phyloP scores from a whole-genome alignment of 768 basidiomycete species.

The Xerocomellus chrysenteron region DNA sequence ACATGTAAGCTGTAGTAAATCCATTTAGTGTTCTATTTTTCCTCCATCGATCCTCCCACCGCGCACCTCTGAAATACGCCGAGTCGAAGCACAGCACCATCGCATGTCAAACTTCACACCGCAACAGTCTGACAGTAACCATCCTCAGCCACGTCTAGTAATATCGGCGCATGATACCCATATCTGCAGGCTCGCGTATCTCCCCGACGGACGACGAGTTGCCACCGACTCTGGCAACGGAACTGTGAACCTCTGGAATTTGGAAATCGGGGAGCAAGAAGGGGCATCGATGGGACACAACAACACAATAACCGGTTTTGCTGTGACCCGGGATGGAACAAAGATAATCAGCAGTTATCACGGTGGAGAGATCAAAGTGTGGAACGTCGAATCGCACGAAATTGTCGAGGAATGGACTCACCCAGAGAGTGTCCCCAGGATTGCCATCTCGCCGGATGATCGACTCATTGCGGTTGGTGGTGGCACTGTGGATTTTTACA shows the following conservation, averaged over 20 bases:
- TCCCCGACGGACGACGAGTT: slow-evolving; percentile 8
- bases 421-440: rapidly evolving
- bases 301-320: neutral
- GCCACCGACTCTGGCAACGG: neutral
- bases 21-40: too few relatives aligned
- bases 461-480: neutral
- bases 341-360: neutral
- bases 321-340: neutral
- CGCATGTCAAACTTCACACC: neutral
- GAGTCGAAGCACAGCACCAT: neutral
- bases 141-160: neutral
- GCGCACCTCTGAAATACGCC: neutral
- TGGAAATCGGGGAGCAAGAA: slow-evolving; percentile 3
- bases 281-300: neutral
- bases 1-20: too few relatives aligned
- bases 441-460: slow-evolving; percentile 3
- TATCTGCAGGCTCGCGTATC: neutral
- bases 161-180: neutral
- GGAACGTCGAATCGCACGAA: slow-evolving; percentile 1
- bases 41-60: too few relatives aligned
- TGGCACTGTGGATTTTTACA: too few relatives aligned
- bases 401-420: slow-evolving; percentile 3
- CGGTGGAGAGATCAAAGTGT: neutral
- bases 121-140: too few relatives aligned
- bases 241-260: neutral